Percentiles rank a stretch among this genome's conserved stretches.
Evolutionary conservation across 768 basidiomycete species (phyloP).

Genomic region (Pulveroboletus sp.): DNA sequence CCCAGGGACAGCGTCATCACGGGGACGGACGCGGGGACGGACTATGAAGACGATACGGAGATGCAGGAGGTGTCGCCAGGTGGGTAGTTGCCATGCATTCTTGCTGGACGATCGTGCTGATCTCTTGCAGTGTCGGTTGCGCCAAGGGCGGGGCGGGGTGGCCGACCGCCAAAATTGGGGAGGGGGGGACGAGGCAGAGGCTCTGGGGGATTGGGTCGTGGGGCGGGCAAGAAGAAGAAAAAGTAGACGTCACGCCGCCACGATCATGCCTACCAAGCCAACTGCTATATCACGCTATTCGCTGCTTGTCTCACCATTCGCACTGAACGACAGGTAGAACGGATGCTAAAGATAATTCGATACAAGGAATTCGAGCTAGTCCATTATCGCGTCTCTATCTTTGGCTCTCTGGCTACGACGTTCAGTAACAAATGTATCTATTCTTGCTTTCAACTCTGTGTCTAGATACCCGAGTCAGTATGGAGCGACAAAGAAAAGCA

Average conservation of each 20-base stretch:
- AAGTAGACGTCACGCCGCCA: constrained; percentile 19
- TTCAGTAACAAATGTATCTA: constrained; percentile 66
- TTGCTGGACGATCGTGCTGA: constrained; percentile 12
- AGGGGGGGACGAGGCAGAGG: constrained; percentile 30
- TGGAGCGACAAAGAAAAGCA: neutral
- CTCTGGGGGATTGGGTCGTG: constrained; percentile 21
- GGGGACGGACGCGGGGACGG: constrained; percentile 67
- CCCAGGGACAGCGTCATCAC: constrained; percentile 66
- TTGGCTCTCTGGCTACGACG: constrained; percentile 40
- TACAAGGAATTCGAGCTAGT: constrained; percentile 9
- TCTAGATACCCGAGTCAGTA: constrained; percentile 38
- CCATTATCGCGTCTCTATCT: constrained; percentile 32
- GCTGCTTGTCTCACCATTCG: neutral
- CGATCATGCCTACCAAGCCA: neutral
- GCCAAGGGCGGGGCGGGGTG: constrained; percentile 23
- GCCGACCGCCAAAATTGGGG: constrained; percentile 23
- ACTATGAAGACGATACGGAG: constrained; percentile 70
- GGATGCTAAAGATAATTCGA: constrained; percentile 7
- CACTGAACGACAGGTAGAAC: neutral
- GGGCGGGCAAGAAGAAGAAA: constrained; percentile 30
- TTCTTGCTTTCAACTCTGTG: constrained; percentile 65
- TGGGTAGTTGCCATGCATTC: constrained; percentile 27
- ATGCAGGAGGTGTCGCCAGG: constrained; percentile 57
- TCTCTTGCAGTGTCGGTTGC: constrained; percentile 16
- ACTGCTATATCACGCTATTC: neutral